A percentile compares a stretch with the other conserved stretches of the same genome.
These are phyloP conservation scores for Ilyonectria mors-panacis DNA, from an alignment of 2,329 filamentous ascomycete species.

Conservation along the genomic window DNA sequence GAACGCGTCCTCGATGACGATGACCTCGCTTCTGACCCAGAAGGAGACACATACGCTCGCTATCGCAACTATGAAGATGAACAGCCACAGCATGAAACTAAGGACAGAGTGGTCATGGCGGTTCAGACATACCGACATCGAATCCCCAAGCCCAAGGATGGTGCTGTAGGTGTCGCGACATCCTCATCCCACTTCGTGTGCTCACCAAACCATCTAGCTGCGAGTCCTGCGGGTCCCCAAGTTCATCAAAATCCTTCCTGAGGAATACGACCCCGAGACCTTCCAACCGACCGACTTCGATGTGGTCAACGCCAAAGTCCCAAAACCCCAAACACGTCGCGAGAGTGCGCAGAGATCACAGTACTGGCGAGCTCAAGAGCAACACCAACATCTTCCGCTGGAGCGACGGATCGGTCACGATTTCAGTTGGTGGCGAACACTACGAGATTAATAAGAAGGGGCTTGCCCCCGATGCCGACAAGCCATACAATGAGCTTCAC, in stretches of 20 bases:
- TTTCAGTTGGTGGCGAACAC: constrained; percentile 82
- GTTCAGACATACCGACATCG: constrained; percentile 78
- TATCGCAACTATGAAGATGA: constrained; percentile 62
- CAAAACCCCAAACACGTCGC: constrained; percentile 75
- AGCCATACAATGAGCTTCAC: constrained; percentile 75
- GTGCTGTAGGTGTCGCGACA: constrained; percentile 68
- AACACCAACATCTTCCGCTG: constrained; percentile 83
- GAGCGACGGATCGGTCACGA: constrained; percentile 84
- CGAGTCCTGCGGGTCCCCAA: constrained; percentile 80
- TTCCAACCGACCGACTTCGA: constrained; percentile 75
- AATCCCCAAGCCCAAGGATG: constrained; percentile 79
- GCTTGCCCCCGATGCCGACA: constrained; percentile 73
- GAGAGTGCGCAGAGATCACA: constrained; percentile 77
- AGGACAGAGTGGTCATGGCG: constrained; percentile 73
- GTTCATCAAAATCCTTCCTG: constrained; percentile 79
- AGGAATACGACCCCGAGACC: constrained; percentile 75
- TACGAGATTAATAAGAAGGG: constrained; percentile 81
- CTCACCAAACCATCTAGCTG: constrained; percentile 61
- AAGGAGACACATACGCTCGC: constrained; percentile 58
- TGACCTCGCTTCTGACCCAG: constrained; percentile 67
- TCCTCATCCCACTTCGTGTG: background rate
- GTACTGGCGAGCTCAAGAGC: constrained; percentile 77
- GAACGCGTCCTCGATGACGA: constrained; percentile 76
- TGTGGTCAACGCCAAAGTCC: constrained; percentile 66
- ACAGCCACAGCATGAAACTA: constrained; percentile 62